Percentiles rank a stretch among this genome's conserved stretches.
Conservation (phyloP, 805 yeast species). For the Candida arabinofermentans region DNA sequence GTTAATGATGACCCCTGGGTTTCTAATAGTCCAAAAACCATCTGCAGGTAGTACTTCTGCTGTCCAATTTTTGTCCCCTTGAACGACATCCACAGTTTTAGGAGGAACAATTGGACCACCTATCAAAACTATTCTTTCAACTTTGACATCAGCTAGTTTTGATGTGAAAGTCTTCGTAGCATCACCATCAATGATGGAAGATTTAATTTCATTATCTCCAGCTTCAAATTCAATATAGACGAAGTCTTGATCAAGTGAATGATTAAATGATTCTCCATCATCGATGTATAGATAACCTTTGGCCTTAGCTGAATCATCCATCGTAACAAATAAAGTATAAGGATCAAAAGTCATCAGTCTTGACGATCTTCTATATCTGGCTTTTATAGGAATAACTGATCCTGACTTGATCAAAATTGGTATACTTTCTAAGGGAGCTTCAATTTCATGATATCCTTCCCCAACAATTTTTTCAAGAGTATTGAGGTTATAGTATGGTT, state of each 20-base stretch:
- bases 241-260: slow-evolving; percentile 48
- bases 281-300: slow-evolving; percentile 67
- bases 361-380: slow-evolving; percentile 76
- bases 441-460: slow-evolving; percentile 36
- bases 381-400: slow-evolving; percentile 59
- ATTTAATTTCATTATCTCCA: slow-evolving; percentile 30
- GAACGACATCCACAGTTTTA: slow-evolving; percentile 30
- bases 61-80: slow-evolving; percentile 36
- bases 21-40: slow-evolving; percentile 34
- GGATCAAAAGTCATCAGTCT: slow-evolving; percentile 77
- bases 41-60: slow-evolving; percentile 26
- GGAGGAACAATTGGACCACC: slow-evolving; percentile 24
- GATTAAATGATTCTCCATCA: slow-evolving; percentile 73
- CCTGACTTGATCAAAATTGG: slow-evolving; percentile 84
- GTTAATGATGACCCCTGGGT: slow-evolving; percentile 46
- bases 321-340: slow-evolving; percentile 65
- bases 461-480: slow-evolving; percentile 32
- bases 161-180: slow-evolving; percentile 13
- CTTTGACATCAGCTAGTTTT: slow-evolving; percentile 31
- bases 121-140: slow-evolving; percentile 55
- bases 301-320: slow-evolving; percentile 38
- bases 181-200: slow-evolving; percentile 24
- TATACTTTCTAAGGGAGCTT: slow-evolving; percentile 51
- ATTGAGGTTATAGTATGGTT: slow-evolving; percentile 52
- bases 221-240: slow-evolving; percentile 40